Percentiles rank a stretch among this genome's conserved stretches.
Conservation (phyloP, 1,284 basidiomycete species). For the Fistulina hepatica region DNA sequence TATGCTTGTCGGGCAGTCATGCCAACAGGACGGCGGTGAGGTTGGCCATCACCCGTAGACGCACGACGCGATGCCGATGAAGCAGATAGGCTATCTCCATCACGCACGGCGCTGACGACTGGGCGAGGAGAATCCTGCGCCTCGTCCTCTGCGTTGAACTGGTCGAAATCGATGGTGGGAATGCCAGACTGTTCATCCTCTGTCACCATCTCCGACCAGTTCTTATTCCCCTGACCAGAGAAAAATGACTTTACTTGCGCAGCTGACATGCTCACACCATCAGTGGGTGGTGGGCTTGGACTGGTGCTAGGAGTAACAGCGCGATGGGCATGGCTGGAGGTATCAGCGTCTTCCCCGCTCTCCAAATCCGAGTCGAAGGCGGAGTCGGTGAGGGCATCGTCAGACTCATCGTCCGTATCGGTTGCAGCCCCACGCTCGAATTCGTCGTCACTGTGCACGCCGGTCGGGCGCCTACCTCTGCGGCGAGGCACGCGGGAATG, state of each 20-base stretch:
- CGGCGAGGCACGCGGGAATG: constrained; percentile 9
- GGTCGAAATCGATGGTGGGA: constrained; percentile 70
- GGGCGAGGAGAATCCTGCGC: constrained; percentile 17
- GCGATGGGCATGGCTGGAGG: constrained; percentile 34
- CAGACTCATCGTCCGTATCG: constrained; percentile 38
- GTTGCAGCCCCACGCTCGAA: constrained; percentile 55
- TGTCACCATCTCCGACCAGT: constrained; percentile 80
- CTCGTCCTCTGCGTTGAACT: constrained; percentile 36
- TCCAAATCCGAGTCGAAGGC: constrained; percentile 58
- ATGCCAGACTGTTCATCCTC: constrained; percentile 55
- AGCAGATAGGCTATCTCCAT: constrained; percentile 21
- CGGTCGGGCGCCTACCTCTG: constrained; percentile 44
- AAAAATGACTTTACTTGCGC: constrained; percentile 40
- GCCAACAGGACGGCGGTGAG: constrained; percentile 30
- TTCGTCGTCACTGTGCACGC: constrained; percentile 61
- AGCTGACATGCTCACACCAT: neutral
- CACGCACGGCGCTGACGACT: constrained; percentile 30
- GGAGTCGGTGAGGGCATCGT: constrained; percentile 44
- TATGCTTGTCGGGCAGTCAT: constrained; percentile 66
- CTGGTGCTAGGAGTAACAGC: constrained; percentile 54
- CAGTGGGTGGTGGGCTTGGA: constrained; percentile 37
- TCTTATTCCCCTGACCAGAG: constrained; percentile 30
- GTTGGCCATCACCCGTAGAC: neutral
- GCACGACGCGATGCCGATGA: no score
- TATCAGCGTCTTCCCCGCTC: constrained; percentile 46